These are phyloP conservation scores for Rhizoclosmatium sp. DNA, from an alignment of 192 early-diverging fungal species.

Conservation along the genomic window DNA sequence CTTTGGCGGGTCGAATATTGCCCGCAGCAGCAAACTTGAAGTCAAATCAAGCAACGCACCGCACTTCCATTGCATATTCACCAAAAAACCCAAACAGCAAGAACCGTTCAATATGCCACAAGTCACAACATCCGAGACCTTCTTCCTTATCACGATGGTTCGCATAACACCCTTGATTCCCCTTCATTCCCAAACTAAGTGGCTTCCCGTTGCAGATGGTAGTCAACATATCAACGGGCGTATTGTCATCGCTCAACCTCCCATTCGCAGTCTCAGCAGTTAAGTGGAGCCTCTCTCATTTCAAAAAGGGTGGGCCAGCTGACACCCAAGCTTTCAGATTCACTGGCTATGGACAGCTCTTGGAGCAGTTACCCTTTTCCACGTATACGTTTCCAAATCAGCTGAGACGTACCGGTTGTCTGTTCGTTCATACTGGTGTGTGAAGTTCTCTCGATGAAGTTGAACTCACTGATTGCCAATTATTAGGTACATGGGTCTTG, in stretches of 20 bases:
- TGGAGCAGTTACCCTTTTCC: constrained; percentile 16
- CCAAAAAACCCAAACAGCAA: neutral
- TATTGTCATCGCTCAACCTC: constrained; percentile 16
- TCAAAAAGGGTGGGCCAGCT: too few species aligned
- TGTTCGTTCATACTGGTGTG: constrained; percentile 1
- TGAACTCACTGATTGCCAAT: neutral
- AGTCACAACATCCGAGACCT: neutral
- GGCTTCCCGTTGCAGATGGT: constrained; percentile 12
- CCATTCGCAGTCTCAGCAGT: constrained; percentile 4
- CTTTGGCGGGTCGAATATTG: too few species aligned
- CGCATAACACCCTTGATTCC: neutral
- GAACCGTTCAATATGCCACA: neutral
- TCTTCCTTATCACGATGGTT: constrained; percentile 9
- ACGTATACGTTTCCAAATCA: neutral
- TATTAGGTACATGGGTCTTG: constrained; percentile 19
- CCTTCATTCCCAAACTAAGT: neutral
- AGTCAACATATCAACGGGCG: constrained; percentile 23
- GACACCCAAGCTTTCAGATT: neutral
- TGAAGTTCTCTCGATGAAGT: neutral
- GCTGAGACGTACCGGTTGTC: neutral
- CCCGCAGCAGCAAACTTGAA: too few species aligned
- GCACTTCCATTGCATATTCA: too few species aligned
- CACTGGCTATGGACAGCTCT: constrained; percentile 33
- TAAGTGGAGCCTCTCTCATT: neutral
- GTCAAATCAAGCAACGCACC: too few species aligned